Percentiles rank a stretch among this genome's conserved stretches.
Conservation (phyloP, 2,329 filamentous ascomycete species). For the Ascochyta pisi region DNA sequence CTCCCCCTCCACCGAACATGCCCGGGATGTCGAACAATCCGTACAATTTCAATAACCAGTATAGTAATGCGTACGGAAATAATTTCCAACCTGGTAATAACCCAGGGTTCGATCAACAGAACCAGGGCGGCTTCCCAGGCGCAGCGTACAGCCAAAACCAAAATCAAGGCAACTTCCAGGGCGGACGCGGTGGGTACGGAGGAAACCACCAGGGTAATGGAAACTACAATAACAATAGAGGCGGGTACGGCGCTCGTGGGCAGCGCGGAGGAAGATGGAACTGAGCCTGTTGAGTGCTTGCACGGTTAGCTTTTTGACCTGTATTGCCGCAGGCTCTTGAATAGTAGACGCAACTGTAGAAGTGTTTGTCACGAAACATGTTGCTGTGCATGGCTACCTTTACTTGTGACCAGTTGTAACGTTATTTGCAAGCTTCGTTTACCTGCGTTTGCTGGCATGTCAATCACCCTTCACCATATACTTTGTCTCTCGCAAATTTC, state of each 20-base stretch:
- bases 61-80: slow-evolving; percentile 15
- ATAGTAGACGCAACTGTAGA: neutral
- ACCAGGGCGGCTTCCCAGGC: slow-evolving; percentile 4
- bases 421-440: neutral
- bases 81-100: slow-evolving; percentile 19
- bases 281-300: neutral
- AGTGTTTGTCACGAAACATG: neutral
- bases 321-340: neutral
- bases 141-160: slow-evolving; percentile 16
- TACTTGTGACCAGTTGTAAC: neutral
- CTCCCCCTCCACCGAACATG: slow-evolving; percentile 29
- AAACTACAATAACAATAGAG: slow-evolving; percentile 23
- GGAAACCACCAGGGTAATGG: slow-evolving; percentile 21
- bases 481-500: too few species aligned
- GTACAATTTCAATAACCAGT: slow-evolving; percentile 21
- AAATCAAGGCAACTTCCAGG: slow-evolving; percentile 21
- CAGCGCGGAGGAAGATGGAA: slow-evolving; percentile 25
- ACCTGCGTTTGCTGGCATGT: too few species aligned
- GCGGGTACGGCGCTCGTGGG: slow-evolving; percentile 27
- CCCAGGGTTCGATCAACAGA: slow-evolving; percentile 13
- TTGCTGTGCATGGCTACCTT: neutral
- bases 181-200: slow-evolving; percentile 28
- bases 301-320: neutral
- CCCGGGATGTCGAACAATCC: slow-evolving; percentile 20
- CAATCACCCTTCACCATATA: neutral